Percentiles rank a stretch among this genome's conserved stretches.
Conservation (phyloP, 2,329 filamentous ascomycete genomes). For the Aureobasidium sp. region DNA sequence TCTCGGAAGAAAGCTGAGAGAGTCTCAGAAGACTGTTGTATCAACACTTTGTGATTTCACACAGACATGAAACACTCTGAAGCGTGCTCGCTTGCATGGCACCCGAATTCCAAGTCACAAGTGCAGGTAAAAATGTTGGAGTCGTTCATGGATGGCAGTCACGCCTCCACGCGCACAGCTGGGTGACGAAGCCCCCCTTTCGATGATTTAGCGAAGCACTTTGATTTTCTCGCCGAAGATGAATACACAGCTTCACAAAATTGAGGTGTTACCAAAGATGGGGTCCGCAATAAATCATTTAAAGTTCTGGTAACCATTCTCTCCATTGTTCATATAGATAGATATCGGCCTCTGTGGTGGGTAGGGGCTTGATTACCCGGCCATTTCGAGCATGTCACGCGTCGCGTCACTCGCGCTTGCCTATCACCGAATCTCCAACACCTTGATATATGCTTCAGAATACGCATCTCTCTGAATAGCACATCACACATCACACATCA, state of each 20-base stretch:
- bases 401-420: slow-evolving; percentile 1
- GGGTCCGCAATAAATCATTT: neutral
- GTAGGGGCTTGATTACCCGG: neutral
- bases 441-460: neutral
- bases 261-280: too few relatives aligned
- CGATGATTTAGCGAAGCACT: neutral
- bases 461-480: neutral
- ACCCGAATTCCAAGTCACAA: neutral
- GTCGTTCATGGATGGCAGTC: neutral
- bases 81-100: neutral
- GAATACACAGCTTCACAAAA: neutral
- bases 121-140: neutral
- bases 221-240: too few relatives aligned
- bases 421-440: neutral
- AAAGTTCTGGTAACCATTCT: neutral
- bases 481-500: neutral
- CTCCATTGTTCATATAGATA: neutral
- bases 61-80: neutral
- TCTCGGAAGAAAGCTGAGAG: neutral
- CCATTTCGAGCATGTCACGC: neutral
- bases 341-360: too few relatives aligned
- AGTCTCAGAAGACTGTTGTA: neutral
- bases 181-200: neutral
- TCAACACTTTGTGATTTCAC: neutral
- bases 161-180: neutral